Evolutionary conservation across 768 basidiomycete genomes (phyloP), one percentile per base, ranked within the genome.

Genomic region (Mycena polygramma): DNA sequence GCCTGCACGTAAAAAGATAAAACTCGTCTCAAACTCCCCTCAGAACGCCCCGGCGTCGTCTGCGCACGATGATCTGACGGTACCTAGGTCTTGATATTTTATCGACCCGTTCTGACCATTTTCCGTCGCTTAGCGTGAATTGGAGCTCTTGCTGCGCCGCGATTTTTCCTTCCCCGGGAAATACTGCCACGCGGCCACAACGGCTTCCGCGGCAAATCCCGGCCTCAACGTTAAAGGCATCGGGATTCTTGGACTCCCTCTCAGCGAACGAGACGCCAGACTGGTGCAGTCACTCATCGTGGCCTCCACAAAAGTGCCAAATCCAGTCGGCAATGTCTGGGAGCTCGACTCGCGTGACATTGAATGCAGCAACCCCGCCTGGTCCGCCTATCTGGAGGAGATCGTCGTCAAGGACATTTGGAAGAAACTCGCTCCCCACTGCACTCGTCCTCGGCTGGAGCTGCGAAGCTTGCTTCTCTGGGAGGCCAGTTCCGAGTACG

Each of bases 131-230:
- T 45, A 73, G 72, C 61, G 69, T 15, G 72, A 73, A 39, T 52
- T 73, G n/a, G 72, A 71, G 54, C 22, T 66, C 19, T 15, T 74
- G 19, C 46, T 74, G 4, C 69, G 67, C 36, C 73, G 73, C 39
- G 73, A 74, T n/a, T 74, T 74, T 66, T 71, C 69, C 0, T 74
- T 74, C 51, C 63, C 53, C 1, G 73, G 73, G 5, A 63, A 69
- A 52, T 74, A 74, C 51, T 71, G 68, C 53, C 73, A 74, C 41
- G 73, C 73, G 1, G 70, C 70, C 1, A 74, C 70, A 7, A 71
- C 59, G 5, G 58, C 67, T 9, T 71, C 69, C 20, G 70, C 73
- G 2, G 67, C 73, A n/a, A 74, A 74, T 24, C 73, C 73, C 14
- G 69, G 73, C 3, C 67, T 74, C 1, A 66, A 54, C 24, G 70